Evolutionary conservation across 2,329 filamentous ascomycete genomes (phyloP).

Genomic region (Kalaharituber pfeilii): DNA sequence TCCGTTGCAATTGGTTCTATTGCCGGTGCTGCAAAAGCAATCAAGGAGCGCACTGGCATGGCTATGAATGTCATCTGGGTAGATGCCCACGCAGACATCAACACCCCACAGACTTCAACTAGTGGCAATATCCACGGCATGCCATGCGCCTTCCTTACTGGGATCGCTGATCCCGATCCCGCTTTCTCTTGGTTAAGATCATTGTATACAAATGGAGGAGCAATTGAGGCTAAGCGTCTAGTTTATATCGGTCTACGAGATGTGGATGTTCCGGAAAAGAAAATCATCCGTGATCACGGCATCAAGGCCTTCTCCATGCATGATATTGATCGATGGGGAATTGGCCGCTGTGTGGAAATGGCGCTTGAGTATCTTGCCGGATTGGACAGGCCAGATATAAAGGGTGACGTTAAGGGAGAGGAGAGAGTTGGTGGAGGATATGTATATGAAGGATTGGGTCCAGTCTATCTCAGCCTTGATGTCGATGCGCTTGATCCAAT

Average conservation of each 20-base stretch:
- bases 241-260: constrained; percentile 94
- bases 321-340: constrained; percentile 89
- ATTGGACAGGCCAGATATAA: not conserved
- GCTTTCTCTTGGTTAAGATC: constrained; percentile 80
- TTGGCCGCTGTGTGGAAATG: constrained; percentile 94
- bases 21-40: constrained; percentile 69
- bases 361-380: constrained; percentile 67
- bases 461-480: constrained; percentile 93
- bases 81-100: constrained; percentile 95
- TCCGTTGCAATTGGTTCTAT: constrained; percentile 90
- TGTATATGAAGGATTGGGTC: constrained; percentile 56
- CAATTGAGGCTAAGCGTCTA: constrained; percentile 57
- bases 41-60: constrained; percentile 59
- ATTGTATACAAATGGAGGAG: constrained; percentile 29
- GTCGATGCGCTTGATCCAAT: constrained; percentile 90
- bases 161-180: constrained; percentile 59
- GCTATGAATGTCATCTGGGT: constrained; percentile 98
- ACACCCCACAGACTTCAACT: constrained; percentile 74
- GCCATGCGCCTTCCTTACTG: constrained; percentile 83
- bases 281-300: constrained; percentile 67
- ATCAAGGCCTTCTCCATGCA: constrained; percentile 99
- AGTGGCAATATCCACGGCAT: constrained; percentile 96
- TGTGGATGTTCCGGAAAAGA: constrained; percentile 87
- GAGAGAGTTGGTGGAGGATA: constrained; percentile 8
- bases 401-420: constrained; percentile 43